These are phyloP conservation scores for Alternaria sp. DNA, from an alignment of 2,329 filamentous ascomycete genomes.

Conservation along the genomic window DNA sequence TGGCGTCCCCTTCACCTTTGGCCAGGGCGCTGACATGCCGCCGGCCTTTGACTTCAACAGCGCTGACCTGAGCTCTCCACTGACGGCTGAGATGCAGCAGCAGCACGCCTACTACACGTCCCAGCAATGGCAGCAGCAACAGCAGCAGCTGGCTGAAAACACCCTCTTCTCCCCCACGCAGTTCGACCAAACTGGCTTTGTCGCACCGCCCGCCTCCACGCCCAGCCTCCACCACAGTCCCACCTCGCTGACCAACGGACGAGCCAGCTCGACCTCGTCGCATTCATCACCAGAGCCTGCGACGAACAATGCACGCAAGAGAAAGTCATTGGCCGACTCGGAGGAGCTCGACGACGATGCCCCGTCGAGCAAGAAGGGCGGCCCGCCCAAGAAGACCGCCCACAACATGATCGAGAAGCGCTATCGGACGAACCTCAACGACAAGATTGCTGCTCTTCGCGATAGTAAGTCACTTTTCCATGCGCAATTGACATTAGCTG, in stretches of 20 bases:
- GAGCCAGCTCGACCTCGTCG: constrained; percentile 53
- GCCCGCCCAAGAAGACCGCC: constrained; percentile 82
- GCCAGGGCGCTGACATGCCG: constrained; percentile 37
- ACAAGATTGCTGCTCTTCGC: constrained; percentile 91
- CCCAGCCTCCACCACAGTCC: constrained; percentile 50
- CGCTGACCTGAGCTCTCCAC: constrained; percentile 41
- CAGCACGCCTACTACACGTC: constrained; percentile 41
- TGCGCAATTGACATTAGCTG: background rate
- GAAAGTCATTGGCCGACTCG: constrained; percentile 56
- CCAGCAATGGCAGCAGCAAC: constrained; percentile 42
- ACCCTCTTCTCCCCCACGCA: constrained; percentile 36
- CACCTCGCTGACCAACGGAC: constrained; percentile 40
- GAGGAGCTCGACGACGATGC: constrained; percentile 66
- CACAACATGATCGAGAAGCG: constrained; percentile 99
- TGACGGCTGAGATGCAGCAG: constrained; percentile 31
- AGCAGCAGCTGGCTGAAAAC: constrained; percentile 29
- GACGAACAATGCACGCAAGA: constrained; percentile 40
- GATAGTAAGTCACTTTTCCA: constrained; percentile 63
- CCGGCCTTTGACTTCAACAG: constrained; percentile 45
- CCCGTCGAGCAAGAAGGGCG: constrained; percentile 60
- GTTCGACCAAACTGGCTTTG: constrained; percentile 34
- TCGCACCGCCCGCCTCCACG: constrained; percentile 37
- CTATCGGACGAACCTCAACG: constrained; percentile 94
- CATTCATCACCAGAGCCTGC: constrained; percentile 68
- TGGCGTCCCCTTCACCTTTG: constrained; percentile 43